Conservation (phyloP, 345 rosid genomes). For the Eucalyptus cloeziana region DNA sequence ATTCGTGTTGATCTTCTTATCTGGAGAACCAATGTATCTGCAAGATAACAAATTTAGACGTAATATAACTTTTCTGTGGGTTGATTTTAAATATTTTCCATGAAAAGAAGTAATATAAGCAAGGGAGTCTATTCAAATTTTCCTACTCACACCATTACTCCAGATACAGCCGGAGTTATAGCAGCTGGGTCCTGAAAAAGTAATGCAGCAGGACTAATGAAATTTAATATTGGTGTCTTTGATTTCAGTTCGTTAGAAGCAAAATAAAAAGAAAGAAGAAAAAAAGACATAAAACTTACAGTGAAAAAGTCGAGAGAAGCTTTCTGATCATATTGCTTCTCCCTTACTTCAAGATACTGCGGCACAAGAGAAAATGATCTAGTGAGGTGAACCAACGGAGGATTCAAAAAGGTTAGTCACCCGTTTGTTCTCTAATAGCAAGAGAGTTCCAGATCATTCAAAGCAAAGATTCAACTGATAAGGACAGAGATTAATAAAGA, state of each 20-base stretch:
- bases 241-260: neutral
- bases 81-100: neutral
- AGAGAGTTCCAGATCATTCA: neutral
- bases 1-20: conserved; percentile 57
- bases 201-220: neutral
- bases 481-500: neutral
- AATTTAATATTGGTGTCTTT: neutral
- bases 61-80: neutral
- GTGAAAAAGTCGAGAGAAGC: conserved; percentile 72
- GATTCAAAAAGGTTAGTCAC: neutral
- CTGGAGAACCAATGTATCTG: conserved; percentile 78
- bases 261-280: neutral
- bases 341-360: conserved; percentile 78
- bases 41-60: neutral
- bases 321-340: conserved; percentile 90
- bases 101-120: neutral
- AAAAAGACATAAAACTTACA: conserved; percentile 18
- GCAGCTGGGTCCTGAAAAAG: conserved; percentile 49
- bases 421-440: neutral
- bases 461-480: neutral
- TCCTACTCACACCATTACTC: conserved; percentile 74
- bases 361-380: neutral
- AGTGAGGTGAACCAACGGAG: neutral
- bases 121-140: neutral
- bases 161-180: conserved; percentile 53